Base-by-base conservation (phyloP, 2,329 filamentous ascomycete species). In the Septoria linicola region DNA sequence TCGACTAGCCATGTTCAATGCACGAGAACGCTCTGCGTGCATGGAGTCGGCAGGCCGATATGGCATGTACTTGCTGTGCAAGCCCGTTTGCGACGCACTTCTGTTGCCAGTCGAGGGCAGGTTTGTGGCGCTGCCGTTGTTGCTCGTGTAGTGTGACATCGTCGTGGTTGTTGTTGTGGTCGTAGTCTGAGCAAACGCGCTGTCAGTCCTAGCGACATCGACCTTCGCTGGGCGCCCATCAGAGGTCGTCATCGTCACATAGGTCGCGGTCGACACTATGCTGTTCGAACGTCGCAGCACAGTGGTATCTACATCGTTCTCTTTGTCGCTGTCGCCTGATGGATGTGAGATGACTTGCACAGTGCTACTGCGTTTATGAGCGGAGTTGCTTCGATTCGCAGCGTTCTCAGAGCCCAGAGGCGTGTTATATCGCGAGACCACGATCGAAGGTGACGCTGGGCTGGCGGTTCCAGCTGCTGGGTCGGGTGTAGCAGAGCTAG, bases 351-450 rank as follows among this genome's bases (percentile, higher is more conserved):
- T 42, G 10, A 59, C 58, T 20, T 60, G 49, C 8, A 59, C 57
- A 10, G 52, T 43, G 39, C 52, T 47, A 17, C 47, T 56, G n/a
- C 40, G 40, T 21, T 43, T 58, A 23, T 52, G 51, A 3, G 34
- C 39, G n/a, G 53, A 51, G 30, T 41, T 54, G 35, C 55, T 56
- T n/a, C 52, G 48, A 7, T 51, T 46, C 8, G 55, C 48, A 3
- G 52, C 59, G 23, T 54, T 55, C 27, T 64, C 61, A 3, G 57
- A 45, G 17, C 41, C 49, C 7, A 59, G 43, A 1, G 65, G 64
- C 4, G 67, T 69, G 41, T 67, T 61, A 49, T 68, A 66, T 3
- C 66, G 60, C 13, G 66, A 67, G 7, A 69, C 61, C 1, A 68
- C 58, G n/a, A 69, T 67, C 8, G 59, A 53, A 8, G 67, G 66